phyloP scores from a whole-genome alignment of 768 basidiomycete genomes.

The Leccinum arenicola region DNA sequence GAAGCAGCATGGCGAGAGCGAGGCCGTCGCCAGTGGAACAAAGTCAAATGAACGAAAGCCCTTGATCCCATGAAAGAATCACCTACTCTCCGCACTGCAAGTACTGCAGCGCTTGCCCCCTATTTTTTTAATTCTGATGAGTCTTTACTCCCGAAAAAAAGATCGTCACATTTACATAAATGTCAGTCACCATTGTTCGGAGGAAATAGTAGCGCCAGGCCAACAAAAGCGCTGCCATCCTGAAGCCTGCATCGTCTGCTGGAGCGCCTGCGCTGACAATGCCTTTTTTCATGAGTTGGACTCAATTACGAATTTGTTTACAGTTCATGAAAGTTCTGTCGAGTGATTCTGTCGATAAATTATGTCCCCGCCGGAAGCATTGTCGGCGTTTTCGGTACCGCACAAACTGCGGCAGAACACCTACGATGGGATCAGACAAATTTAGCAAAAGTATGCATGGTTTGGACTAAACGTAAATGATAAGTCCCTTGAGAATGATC shows the following conservation, averaged over 20 bases:
- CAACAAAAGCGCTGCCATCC: slow-evolving; percentile 1
- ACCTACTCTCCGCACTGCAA: neutral
- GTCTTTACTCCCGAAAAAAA: neutral
- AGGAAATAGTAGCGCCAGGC: neutral
- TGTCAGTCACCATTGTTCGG: neutral
- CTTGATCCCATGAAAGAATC: neutral
- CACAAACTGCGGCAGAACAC: neutral
- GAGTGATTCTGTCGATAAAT: too few relatives aligned
- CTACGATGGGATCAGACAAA: neutral
- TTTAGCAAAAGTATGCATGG: too few relatives aligned
- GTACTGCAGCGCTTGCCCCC: neutral
- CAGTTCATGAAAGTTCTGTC: neutral
- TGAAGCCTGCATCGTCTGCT: neutral
- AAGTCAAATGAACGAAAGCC: neutral
- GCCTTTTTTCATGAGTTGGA: neutral
- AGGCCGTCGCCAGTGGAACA: neutral
- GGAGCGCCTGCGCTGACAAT: neutral
- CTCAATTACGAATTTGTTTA: neutral
- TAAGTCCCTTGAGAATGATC: too few relatives aligned
- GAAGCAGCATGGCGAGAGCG: slow-evolving; percentile 1
- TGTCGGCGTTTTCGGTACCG: neutral
- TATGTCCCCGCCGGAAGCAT: neutral
- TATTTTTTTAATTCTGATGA: neutral
- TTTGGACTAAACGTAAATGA: too few relatives aligned
- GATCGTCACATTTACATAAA: neutral